Evolutionary conservation across 2,329 filamentous ascomycete species (phyloP), one percentile per base, ranked within the genome.

Genomic region (Blastomyces parvus): DNA sequence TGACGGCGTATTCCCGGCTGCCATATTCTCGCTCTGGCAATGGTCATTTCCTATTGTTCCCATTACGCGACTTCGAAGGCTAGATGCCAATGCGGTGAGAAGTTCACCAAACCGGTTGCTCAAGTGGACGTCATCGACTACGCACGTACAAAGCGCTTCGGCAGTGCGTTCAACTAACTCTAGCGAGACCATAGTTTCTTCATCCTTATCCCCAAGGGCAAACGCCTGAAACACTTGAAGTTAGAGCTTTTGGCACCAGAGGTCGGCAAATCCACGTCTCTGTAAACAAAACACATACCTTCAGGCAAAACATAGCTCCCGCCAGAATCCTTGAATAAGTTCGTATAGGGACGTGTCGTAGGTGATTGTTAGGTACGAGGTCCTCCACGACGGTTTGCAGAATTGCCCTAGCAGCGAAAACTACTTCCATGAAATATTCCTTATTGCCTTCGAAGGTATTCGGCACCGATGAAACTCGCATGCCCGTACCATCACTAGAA

Each of bases 31-130:
- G 42, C 65, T 67, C 22, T 61, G 62, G 11, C 36, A 56, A 44
- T 62, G 46, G 42, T 64, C 61, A 25, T 57, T 56, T n/a, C 60
- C 60, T 19, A 36, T 44, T 13, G 64, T 60, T 38, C 63, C 57
- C 50, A 65, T 60, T 36, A 67, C 65, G 9, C 66, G 62, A 42
- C 46, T 66, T 19, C 65, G 65, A 53, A 67, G 64, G 53, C 65
- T 67, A 11, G 65, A 46, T 22, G 61, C 64, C 44, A 68, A 62
- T 17, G 67, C 67, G 17, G 64, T 62, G 36, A 68, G 64, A 2
- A 68, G 61, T 48, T 68, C 67, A 7, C 67, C 67, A 55, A 94
- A 94, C 8, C 89, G 84, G 64, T 89, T 91, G 38, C 79, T 80
- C 3, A 85, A 78, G 70, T 85, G 83, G 9, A 84, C 82, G 68